phyloP scores from a whole-genome alignment of 345 rosid genomes.

The Leavenworthia alabamica region DNA sequence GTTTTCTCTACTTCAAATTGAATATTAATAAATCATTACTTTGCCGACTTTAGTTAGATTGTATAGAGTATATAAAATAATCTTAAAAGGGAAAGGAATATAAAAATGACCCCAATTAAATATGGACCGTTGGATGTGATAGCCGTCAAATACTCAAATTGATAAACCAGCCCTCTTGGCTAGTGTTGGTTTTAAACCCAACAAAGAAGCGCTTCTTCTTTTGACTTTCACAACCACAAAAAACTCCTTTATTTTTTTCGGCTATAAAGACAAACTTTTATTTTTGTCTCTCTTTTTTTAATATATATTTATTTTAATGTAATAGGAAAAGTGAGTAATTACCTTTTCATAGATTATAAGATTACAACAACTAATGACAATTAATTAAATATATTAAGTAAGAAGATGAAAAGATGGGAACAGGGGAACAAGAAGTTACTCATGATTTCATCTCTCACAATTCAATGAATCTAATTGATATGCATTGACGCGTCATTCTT shows the following conservation, averaged over 20 bases:
- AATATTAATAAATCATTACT: not conserved
- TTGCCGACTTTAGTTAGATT: conserved; percentile 13
- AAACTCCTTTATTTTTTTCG: conserved; percentile 18
- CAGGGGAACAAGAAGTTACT: conserved; percentile 8
- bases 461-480: conserved; percentile 3
- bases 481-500: conserved; percentile 4
- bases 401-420: not conserved
- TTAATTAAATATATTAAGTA: not conserved
- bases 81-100: not conserved
- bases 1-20: conserved; percentile 11
- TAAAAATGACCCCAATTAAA: not conserved
- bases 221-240: conserved; percentile 17
- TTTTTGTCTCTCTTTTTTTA: too few relatives aligned
- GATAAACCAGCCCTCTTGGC: not conserved
- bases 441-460: not conserved
- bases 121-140: conserved; percentile 18
- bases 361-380: not conserved
- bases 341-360: not conserved
- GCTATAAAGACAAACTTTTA: conserved; percentile 19
- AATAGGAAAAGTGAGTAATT: not conserved
- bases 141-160: conserved; percentile 1
- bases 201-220: conserved; percentile 1
- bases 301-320: too few relatives aligned
- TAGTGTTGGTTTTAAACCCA: conserved; percentile 17
- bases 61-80: not conserved